Conservation (phyloP, 2,329 filamentous ascomycete species). For the Stemphylium vesicarium region DNA sequence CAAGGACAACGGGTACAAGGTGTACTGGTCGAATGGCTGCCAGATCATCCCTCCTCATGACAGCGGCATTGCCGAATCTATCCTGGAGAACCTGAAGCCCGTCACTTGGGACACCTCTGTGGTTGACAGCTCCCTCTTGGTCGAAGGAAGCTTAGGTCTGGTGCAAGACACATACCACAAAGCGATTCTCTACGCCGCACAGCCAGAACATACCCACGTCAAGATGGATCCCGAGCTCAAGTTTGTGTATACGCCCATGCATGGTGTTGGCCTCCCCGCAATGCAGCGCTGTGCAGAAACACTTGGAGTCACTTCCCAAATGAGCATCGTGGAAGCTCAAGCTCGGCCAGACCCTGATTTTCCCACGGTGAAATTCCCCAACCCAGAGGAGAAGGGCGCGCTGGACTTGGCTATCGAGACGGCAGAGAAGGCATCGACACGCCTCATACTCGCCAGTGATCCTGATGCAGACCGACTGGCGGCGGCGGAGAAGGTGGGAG, state of each 20-base stretch:
- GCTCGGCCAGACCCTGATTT: constrained; percentile 67
- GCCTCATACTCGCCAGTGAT: constrained; percentile 66
- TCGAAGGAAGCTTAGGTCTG: constrained; percentile 52
- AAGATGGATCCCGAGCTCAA: constrained; percentile 37
- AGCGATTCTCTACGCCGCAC: constrained; percentile 51
- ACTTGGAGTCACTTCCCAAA: constrained; percentile 51
- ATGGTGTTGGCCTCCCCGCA: constrained; percentile 60
- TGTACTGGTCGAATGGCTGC: constrained; percentile 69
- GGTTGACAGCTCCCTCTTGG: constrained; percentile 49
- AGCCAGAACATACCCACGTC: constrained; percentile 31
- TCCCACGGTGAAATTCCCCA: constrained; percentile 68
- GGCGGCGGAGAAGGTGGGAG: constrained; percentile 63
- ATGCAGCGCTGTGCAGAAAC: constrained; percentile 52
- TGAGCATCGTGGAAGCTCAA: constrained; percentile 59
- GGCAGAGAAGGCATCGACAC: constrained; percentile 57
- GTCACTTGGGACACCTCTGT: constrained; percentile 55
- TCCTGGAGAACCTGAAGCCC: constrained; percentile 62
- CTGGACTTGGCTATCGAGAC: constrained; percentile 64
- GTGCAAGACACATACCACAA: constrained; percentile 54
- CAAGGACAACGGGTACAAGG: constrained; percentile 71
- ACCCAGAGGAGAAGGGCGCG: constrained; percentile 69
- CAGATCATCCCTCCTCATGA: constrained; percentile 71
- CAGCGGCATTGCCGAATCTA: constrained; percentile 62
- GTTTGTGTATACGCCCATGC: constrained; percentile 65
- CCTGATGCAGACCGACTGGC: constrained; percentile 71